Conservation (phyloP, 108 stramenopile species). For the Cyclotella cryptica region DNA sequence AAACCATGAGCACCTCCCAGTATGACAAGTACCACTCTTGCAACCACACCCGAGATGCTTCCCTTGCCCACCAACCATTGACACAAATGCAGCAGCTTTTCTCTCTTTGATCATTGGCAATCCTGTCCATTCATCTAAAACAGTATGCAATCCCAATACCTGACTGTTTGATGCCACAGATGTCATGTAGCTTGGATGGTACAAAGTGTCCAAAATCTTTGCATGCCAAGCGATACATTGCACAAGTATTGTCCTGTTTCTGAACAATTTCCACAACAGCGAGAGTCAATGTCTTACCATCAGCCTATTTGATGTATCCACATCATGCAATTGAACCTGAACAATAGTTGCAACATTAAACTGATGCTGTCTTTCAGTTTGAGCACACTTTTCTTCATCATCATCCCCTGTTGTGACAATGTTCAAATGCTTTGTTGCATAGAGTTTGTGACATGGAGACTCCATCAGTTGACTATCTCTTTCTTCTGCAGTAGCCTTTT, state of each 20-base stretch:
- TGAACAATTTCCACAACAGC: neutral
- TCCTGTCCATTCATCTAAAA: neutral
- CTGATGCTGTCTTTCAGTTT: neutral
- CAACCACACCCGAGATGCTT: neutral
- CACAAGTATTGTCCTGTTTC: neutral
- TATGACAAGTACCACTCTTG: too few species aligned
- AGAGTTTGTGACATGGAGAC: neutral
- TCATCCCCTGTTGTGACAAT: neutral
- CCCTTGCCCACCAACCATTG: neutral
- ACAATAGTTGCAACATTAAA: neutral
- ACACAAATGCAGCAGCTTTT: neutral
- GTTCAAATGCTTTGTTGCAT: neutral
- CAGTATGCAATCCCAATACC: neutral
- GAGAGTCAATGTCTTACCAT: conserved; percentile 6
- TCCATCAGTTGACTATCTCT: neutral
- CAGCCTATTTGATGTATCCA: neutral
- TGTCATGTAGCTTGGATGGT: neutral
- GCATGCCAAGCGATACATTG: neutral
- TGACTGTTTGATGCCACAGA: neutral
- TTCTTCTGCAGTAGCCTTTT: neutral
- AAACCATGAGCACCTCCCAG: neutral
- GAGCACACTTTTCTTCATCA: neutral
- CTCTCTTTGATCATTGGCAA: neutral
- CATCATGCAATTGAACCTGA: neutral
- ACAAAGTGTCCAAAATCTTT: neutral